Percentiles rank a stretch among this genome's conserved stretches.
Conservation (phyloP, 257 asterid genomes). For the Solanum paucissectum region DNA sequence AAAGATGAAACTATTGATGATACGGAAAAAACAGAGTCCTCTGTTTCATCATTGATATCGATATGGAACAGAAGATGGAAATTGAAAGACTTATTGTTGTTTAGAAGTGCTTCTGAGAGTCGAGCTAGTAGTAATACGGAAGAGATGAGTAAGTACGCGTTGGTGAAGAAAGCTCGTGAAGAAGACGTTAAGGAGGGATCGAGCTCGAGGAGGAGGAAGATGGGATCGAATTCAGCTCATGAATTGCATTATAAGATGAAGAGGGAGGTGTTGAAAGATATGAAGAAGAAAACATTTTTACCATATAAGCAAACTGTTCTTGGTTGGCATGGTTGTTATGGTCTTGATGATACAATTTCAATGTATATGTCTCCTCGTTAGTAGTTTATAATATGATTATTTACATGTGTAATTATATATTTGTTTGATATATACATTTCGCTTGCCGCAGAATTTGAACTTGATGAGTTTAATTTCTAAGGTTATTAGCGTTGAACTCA, state of each 20-base stretch:
- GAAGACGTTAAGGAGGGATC: constrained; percentile 43
- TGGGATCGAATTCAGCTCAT: constrained; percentile 41
- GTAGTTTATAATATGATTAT: background rate
- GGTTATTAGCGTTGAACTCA: background rate
- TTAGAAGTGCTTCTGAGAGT: constrained; percentile 90
- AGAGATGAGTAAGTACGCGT: constrained; percentile 22
- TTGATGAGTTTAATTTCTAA: background rate
- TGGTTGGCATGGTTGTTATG: constrained; percentile 77
- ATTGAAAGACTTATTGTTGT: constrained; percentile 61
- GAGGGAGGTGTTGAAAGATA: constrained; percentile 59
- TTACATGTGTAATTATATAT: background rate
- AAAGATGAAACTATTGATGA: constrained; percentile 1
- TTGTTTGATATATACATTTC: background rate
- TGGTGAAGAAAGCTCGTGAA: constrained; percentile 5
- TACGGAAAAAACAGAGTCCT: constrained; percentile 2
- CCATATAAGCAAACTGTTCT: constrained; percentile 69
- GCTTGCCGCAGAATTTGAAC: background rate
- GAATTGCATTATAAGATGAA: constrained; percentile 69
- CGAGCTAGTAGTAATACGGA: constrained; percentile 31
- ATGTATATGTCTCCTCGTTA: background rate
- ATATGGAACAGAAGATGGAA: constrained; percentile 56
- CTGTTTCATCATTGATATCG: constrained; percentile 26
- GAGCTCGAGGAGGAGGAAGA: constrained; percentile 20
- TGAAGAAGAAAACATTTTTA: constrained; percentile 62
- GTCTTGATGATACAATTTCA: constrained; percentile 36